Percentiles rank a stretch among this genome's conserved stretches.
These are phyloP conservation scores for Debaryomyces nepalensis DNA, from an alignment of 1,139 yeast species.

Conservation along the genomic window DNA sequence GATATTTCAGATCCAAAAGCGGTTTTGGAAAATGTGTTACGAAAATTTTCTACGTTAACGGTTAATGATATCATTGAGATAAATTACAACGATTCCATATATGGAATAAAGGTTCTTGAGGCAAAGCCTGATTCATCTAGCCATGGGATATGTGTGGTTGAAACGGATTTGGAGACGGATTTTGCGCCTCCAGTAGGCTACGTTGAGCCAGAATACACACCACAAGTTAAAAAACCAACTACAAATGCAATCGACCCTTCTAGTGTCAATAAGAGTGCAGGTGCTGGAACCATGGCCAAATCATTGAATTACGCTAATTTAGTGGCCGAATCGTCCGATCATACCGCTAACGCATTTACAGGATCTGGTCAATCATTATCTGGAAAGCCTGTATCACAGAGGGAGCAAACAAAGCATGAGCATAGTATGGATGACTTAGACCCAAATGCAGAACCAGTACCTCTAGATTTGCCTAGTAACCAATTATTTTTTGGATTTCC, in stretches of 20 bases:
- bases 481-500: conserved; percentile 95
- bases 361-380: conserved; percentile 79
- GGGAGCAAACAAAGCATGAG: conserved; percentile 20
- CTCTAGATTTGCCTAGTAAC: conserved; percentile 77
- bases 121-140: conserved; percentile 74
- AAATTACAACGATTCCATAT: conserved; percentile 78
- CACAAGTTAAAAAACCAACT: conserved; percentile 39
- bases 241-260: conserved; percentile 40
- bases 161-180: conserved; percentile 95
- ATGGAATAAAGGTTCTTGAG: conserved; percentile 83
- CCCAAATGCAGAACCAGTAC: conserved; percentile 66
- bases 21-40: conserved; percentile 86
- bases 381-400: conserved; percentile 52
- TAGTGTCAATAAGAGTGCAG: conserved; percentile 45
- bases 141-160: conserved; percentile 88
- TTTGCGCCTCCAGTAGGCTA: conserved; percentile 99
- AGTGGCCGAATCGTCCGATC: conserved; percentile 44
- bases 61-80: conserved; percentile 86
- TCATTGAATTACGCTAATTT: conserved; percentile 70
- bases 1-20: conserved; percentile 97
- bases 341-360: conserved; percentile 38
- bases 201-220: conserved; percentile 78
- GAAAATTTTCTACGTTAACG: conserved; percentile 88
- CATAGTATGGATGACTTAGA: conserved; percentile 46
- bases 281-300: conserved; percentile 80